A percentile compares a stretch with the other conserved stretches of the same genome.
Evolutionary conservation across 2,329 filamentous ascomycete species (phyloP).

Genomic region (Plenodomus lindquistii): DNA sequence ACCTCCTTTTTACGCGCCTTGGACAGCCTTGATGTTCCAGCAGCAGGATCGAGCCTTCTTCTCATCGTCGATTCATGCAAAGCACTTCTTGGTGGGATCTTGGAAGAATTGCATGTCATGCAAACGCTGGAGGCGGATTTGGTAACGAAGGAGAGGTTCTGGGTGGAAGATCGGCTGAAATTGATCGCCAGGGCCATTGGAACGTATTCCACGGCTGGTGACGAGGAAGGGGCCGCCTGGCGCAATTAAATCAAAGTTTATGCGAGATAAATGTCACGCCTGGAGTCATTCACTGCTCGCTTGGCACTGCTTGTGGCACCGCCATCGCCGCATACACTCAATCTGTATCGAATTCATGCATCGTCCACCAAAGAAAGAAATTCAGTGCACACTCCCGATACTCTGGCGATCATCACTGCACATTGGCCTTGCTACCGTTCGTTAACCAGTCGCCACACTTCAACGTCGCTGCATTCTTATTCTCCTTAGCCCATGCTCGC

Average conservation of each 20-base stretch:
- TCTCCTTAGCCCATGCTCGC: no score
- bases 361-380: no score
- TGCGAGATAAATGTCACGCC: no score
- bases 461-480: no score
- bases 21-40: slow-evolving; percentile 32
- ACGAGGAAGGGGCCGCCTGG: background rate
- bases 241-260: background rate
- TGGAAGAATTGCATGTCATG: slow-evolving; percentile 42
- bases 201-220: background rate
- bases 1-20: slow-evolving; percentile 36
- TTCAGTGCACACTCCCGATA: no score
- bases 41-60: slow-evolving; percentile 39
- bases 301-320: no score
- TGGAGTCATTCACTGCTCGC: no score
- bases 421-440: no score
- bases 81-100: slow-evolving; percentile 33
- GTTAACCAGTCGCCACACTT: no score
- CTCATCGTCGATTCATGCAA: slow-evolving; percentile 35
- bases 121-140: slow-evolving; percentile 36
- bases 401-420: no score
- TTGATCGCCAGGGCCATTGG: slow-evolving; percentile 29
- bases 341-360: no score
- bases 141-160: slow-evolving; percentile 37
- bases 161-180: slow-evolving; percentile 40
- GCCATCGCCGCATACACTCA: no score